A percentile compares a stretch with the other conserved stretches of the same genome.
Conservation (phyloP, 768 basidiomycete genomes). For the Dacryopinax primogenitus region DNA sequence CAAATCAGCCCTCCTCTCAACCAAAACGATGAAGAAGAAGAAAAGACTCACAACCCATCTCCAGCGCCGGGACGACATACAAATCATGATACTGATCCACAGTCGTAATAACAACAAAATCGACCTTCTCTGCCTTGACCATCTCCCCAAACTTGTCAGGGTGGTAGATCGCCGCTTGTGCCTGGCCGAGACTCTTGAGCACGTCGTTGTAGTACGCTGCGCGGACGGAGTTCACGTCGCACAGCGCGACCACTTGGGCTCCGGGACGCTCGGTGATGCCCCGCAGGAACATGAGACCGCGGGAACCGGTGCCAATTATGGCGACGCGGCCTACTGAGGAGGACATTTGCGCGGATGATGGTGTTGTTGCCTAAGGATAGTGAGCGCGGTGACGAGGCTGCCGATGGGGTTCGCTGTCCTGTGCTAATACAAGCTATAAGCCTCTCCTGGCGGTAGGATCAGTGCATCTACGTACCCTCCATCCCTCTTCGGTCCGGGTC, state of each 20-base stretch:
- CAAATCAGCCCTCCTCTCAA: neutral
- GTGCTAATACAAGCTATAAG: too few relatives aligned
- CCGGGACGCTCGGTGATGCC: conserved; percentile 36
- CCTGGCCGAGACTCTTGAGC: conserved; percentile 30
- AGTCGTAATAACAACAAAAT: conserved; percentile 39
- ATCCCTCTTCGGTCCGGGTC: too few relatives aligned
- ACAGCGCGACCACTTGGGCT: conserved; percentile 34
- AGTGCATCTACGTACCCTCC: too few relatives aligned
- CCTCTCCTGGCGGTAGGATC: too few relatives aligned
- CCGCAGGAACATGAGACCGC: conserved; percentile 36
- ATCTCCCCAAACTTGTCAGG: conserved; percentile 35
- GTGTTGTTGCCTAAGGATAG: neutral
- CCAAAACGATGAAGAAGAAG: neutral
- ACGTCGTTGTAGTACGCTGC: conserved; percentile 37
- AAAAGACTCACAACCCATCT: conserved; percentile 30
- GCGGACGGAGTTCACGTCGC: conserved; percentile 37
- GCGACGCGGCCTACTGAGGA: conserved; percentile 27
- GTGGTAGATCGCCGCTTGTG: conserved; percentile 30
- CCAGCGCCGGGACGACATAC: conserved; percentile 36
- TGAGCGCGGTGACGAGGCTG: neutral
- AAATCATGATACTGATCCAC: conserved; percentile 38
- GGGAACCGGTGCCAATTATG: conserved; percentile 34
- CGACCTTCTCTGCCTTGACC: conserved; percentile 35
- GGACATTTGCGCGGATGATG: neutral
- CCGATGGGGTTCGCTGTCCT: too few relatives aligned